Conservation (phyloP, 257 asterid genomes). For the Jacaranda copaia region DNA sequence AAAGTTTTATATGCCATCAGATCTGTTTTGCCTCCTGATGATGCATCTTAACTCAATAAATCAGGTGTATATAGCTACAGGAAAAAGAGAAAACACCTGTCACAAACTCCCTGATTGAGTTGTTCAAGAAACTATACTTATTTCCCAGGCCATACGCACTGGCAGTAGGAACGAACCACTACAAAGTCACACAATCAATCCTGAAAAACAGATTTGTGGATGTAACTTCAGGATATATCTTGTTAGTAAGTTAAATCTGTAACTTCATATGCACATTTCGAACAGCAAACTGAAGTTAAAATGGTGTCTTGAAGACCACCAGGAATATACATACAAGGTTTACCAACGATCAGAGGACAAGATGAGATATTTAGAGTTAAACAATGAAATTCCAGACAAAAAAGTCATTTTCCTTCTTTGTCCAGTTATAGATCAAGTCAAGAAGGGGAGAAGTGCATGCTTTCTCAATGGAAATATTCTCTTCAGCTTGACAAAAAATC, state of each 20-base stretch:
- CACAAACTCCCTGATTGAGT: constrained; percentile 56
- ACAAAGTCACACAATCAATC: constrained; percentile 61
- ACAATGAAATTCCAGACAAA: not conserved
- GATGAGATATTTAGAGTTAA: too few species aligned
- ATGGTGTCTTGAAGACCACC: not conserved
- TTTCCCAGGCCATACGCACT: constrained; percentile 55
- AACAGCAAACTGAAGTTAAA: not conserved
- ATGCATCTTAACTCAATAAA: too few species aligned
- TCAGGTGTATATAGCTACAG: not conserved
- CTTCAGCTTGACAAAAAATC: too few species aligned
- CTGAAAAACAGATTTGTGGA: constrained; percentile 33
- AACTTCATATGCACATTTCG: not conserved
- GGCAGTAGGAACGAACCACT: constrained; percentile 67
- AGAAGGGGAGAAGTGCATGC: too few species aligned
- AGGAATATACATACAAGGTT: not conserved
- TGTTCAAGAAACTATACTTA: constrained; percentile 69
- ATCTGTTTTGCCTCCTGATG: not conserved
- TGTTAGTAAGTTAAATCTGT: not conserved
- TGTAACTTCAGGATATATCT: not conserved
- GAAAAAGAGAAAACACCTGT: constrained; percentile 50
- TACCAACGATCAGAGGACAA: not conserved
- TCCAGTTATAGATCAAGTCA: too few species aligned
- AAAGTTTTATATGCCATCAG: too few species aligned
- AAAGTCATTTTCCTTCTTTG: too few species aligned
- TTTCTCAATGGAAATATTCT: too few species aligned